Percentiles rank a stretch among this genome's conserved stretches.
These are phyloP conservation scores for Logfia minima DNA, from an alignment of 129 eudicot genomes.

Conservation along the genomic window DNA sequence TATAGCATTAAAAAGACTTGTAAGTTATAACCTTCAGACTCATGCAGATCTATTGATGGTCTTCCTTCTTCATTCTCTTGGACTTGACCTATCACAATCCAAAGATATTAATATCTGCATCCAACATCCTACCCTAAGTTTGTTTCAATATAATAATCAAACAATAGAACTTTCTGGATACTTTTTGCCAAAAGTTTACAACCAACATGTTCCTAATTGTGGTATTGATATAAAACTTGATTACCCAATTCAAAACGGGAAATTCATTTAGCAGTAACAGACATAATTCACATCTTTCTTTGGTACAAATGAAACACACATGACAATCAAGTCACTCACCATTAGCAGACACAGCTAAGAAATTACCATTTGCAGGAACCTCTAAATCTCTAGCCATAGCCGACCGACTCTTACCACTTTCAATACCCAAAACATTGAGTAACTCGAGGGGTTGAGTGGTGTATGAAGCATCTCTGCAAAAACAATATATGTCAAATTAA, in stretches of 20 bases:
- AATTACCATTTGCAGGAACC: conserved; percentile 32
- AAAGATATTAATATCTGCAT: conserved; percentile 14
- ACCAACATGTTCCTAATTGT: conserved; percentile 13
- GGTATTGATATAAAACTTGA: conserved; percentile 7
- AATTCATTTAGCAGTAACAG: not conserved
- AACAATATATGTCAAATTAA: not conserved
- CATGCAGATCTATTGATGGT: conserved; percentile 43
- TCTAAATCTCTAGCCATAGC: conserved; percentile 42
- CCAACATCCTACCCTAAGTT: not conserved
- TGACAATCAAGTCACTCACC: conserved; percentile 34
- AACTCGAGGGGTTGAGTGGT: conserved; percentile 97
- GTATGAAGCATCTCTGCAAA: conserved; percentile 88
- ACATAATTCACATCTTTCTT: not conserved
- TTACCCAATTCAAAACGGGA: not conserved
- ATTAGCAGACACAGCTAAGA: conserved; percentile 33
- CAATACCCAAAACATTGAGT: conserved; percentile 72
- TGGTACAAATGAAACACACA: conserved; percentile 13
- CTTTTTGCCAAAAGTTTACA: not conserved
- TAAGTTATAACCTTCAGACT: conserved; percentile 52
- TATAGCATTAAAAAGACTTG: not conserved
- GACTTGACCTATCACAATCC: conserved; percentile 34
- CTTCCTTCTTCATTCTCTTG: conserved; percentile 47
- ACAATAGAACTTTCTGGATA: not conserved
- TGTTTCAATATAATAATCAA: not conserved
- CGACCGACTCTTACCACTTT: conserved; percentile 42